Conservation (phyloP, 139 green algal species). For the Chlorella sp. region DNA sequence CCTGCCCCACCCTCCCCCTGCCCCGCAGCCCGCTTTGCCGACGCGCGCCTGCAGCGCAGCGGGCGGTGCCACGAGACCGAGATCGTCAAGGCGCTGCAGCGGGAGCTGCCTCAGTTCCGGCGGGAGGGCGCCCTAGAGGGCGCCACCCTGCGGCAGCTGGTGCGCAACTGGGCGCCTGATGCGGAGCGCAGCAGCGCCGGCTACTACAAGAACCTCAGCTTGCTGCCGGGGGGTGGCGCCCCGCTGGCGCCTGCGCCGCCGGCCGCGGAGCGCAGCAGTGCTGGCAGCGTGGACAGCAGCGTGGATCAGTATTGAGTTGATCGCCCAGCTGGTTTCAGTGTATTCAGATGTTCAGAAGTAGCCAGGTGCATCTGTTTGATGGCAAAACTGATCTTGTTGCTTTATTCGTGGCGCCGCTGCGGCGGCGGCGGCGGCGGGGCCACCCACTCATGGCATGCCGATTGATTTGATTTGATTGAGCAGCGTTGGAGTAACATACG, state of each 20-base stretch:
- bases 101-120: conserved; percentile 47
- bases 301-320: neutral
- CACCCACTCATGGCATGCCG: too few relatives aligned
- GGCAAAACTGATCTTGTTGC: too few relatives aligned
- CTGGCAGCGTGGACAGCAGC: neutral
- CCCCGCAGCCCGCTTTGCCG: conserved; percentile 50
- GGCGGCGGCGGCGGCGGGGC: too few relatives aligned
- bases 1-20: too few relatives aligned
- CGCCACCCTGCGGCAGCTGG: conserved; percentile 58
- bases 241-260: neutral
- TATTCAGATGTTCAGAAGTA: too few relatives aligned
- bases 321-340: too few relatives aligned
- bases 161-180: conserved; percentile 68
- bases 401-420: too few relatives aligned
- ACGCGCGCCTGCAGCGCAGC: conserved; percentile 50
- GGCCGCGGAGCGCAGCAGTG: neutral
- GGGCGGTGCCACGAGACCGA: conserved; percentile 82
- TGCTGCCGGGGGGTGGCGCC: conserved; percentile 8
- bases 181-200: conserved; percentile 57
- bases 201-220: conserved; percentile 57
- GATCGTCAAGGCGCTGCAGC: conserved; percentile 57
- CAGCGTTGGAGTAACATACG: too few relatives aligned
- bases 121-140: conserved; percentile 52
- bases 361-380: too few relatives aligned
- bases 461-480: too few relatives aligned